Conservation (phyloP, 129 eudicot species). For the Tagetes patula region DNA sequence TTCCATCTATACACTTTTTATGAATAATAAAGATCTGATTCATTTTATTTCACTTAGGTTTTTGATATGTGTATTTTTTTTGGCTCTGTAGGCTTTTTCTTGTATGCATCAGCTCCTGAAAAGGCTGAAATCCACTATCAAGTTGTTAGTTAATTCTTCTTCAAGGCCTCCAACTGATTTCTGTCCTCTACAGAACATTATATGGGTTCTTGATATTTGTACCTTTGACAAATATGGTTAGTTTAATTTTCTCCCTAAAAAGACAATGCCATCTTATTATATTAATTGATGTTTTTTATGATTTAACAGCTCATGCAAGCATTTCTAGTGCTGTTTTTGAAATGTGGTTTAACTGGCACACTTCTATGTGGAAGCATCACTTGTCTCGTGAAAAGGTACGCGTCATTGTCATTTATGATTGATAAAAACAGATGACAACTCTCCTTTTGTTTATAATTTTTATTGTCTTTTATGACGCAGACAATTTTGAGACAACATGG, state of each 20-base stretch:
- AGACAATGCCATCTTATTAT: slow-evolving; percentile 1
- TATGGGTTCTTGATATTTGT: slow-evolving; percentile 75
- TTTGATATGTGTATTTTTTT: neutral
- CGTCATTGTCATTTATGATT: slow-evolving; percentile 5
- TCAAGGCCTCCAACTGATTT: slow-evolving; percentile 84
- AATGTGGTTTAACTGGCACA: slow-evolving; percentile 97
- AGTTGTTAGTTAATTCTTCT: slow-evolving; percentile 53
- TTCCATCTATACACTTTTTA: neutral
- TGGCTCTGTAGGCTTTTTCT: slow-evolving; percentile 47
- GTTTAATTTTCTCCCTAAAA: slow-evolving; percentile 21
- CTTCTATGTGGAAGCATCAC: slow-evolving; percentile 63
- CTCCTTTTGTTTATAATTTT: neutral
- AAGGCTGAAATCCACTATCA: slow-evolving; percentile 31
- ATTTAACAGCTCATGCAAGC: slow-evolving; percentile 47
- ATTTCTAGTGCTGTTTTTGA: slow-evolving; percentile 60
- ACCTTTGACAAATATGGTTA: slow-evolving; percentile 56
- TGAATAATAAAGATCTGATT: neutral
- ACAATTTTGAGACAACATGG: slow-evolving; percentile 32
- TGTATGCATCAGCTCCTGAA: slow-evolving; percentile 34
- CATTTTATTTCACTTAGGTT: neutral
- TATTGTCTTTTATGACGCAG: slow-evolving; percentile 38
- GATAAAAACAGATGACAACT: slow-evolving; percentile 8
- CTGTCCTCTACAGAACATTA: slow-evolving; percentile 65
- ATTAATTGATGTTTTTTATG: neutral
- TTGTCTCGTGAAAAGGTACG: slow-evolving; percentile 48